Evolutionary conservation across 768 basidiomycete genomes (phyloP).

Genomic region (Rhodotorula paludigena): DNA sequence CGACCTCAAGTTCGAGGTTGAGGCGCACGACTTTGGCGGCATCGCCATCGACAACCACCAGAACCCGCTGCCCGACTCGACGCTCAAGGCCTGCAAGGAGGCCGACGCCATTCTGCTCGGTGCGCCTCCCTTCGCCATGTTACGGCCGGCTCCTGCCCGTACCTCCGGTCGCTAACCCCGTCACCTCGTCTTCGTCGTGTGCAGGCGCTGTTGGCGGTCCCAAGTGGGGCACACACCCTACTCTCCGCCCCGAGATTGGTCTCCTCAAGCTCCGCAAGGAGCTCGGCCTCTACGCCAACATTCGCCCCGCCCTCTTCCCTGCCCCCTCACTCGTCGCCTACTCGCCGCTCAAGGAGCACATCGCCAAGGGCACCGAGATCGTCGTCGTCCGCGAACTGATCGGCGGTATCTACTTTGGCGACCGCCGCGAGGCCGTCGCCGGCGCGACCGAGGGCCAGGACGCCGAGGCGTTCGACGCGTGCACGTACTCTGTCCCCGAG

Average conservation of each 20-base stretch:
- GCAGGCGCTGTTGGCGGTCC: conserved; percentile 96
- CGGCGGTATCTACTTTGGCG: conserved; percentile 91
- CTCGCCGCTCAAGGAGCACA: conserved; percentile 70
- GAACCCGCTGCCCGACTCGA: conserved; percentile 76
- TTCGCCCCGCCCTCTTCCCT: conserved; percentile 91
- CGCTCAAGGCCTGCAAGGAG: conserved; percentile 78
- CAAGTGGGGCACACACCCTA: conserved; percentile 87
- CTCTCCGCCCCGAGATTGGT: conserved; percentile 87
- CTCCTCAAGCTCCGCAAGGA: conserved; percentile 81
- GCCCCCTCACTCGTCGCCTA: conserved; percentile 79
- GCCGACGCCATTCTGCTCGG: conserved; percentile 97
- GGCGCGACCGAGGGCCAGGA: conserved; percentile 50
- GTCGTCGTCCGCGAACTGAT: conserved; percentile 95
- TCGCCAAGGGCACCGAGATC: conserved; percentile 56
- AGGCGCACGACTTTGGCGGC: conserved; percentile 79
- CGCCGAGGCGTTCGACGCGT: conserved; percentile 79
- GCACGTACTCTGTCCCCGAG: conserved; percentile 85
- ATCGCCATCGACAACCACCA: conserved; percentile 82
- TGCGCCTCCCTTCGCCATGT: conserved; percentile 43
- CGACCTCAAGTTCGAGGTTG: conserved; percentile 66
- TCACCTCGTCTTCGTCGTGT: background rate
- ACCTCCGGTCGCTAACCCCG: background rate
- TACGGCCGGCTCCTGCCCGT: background rate
- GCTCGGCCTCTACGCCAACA: conserved; percentile 94
- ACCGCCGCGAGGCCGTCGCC: conserved; percentile 76